Evolutionary conservation across 805 yeast species (phyloP), one percentile per base, ranked within the genome.

Genomic region (Myxozyma sirexii): DNA sequence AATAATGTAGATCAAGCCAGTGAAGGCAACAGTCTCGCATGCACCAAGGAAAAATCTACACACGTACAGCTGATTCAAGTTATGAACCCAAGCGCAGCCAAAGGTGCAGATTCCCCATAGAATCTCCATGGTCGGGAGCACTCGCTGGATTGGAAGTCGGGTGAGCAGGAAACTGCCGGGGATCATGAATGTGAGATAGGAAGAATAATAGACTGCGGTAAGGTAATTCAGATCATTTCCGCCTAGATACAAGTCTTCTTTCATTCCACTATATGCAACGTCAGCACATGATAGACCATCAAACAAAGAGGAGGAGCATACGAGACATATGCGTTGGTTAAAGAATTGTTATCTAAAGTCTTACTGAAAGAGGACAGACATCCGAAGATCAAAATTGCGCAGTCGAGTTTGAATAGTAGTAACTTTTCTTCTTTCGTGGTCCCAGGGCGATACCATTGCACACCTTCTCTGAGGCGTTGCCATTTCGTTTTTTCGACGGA

Each of bases 71-170:
- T 76, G 77, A 31, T 68, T 62, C 15, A 69, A 65, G 31, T 65
- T 70, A 23, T 64, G 70, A 8, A 75, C 77, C 38, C 79, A 76
- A 46, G 79, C 83, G 66, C 77, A 78, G 66, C 79, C 79, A 48
- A 86, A 76, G 1, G 91, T 86, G 60, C 86, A 78, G 55, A 86
- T 73, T 0, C 89, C 81, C 91, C 90, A 88, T 37, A 82, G 77
- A 38, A 86, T 51, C 33, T 60, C 66, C 56, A 59, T 47, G 8
- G 69, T 58, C 0, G 75, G 75, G n/a, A 72, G 61, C 39, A 68
- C 58, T 59, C 74, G 66, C 50, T 71, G 71, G 27, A 72, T 66
- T 10, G 76, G 78, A 19, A 72, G 39, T 65, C 73, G 47, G 68
- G 64, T 41, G 64, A 27, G 83, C 47, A 75, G 56, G 62, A 73